These are phyloP conservation scores for Boletus sp. DNA, from an alignment of 768 basidiomycete species.

Conservation along the genomic window DNA sequence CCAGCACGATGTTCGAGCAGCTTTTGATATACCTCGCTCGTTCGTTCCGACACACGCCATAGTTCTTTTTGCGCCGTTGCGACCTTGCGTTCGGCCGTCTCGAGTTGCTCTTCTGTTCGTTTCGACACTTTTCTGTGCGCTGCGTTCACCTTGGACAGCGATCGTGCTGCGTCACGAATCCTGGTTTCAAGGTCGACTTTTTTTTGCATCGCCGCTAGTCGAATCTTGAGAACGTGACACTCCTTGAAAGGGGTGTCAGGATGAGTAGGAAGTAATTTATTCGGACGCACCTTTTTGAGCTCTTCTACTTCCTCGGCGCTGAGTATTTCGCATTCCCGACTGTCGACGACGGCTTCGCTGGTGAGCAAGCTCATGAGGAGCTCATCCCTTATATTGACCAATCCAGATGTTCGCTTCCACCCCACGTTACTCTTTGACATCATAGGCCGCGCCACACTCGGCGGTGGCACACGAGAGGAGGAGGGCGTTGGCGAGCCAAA, in stretches of 20 bases:
- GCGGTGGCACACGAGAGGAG: conserved; percentile 33
- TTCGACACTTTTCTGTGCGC: conserved; percentile 55
- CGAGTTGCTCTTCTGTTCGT: conserved; percentile 68
- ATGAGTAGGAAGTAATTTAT: conserved; percentile 19
- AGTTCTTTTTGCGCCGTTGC: conserved; percentile 68
- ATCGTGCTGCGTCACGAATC: conserved; percentile 82
- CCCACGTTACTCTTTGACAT: conserved; percentile 36
- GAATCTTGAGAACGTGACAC: conserved; percentile 62
- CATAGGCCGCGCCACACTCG: conserved; percentile 32
- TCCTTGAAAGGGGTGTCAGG: conserved; percentile 48
- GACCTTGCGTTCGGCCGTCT: conserved; percentile 69
- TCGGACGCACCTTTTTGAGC: conserved; percentile 55
- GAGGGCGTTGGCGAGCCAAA: conserved; percentile 39
- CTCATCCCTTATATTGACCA: conserved; percentile 69
- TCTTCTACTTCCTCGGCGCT: conserved; percentile 69
- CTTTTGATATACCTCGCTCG: conserved; percentile 56
- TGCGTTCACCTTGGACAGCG: conserved; percentile 65
- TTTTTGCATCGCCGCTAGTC: conserved; percentile 62
- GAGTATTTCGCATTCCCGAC: conserved; percentile 74
- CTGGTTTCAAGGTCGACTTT: conserved; percentile 81
- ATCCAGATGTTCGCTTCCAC: conserved; percentile 42
- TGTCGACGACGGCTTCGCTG: conserved; percentile 93
- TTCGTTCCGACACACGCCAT: conserved; percentile 61
- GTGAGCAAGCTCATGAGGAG: conserved; percentile 86
- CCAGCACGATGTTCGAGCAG: conserved; percentile 82